phyloP scores from a whole-genome alignment of 129 eudicot species.

The Flaveria linearis region DNA sequence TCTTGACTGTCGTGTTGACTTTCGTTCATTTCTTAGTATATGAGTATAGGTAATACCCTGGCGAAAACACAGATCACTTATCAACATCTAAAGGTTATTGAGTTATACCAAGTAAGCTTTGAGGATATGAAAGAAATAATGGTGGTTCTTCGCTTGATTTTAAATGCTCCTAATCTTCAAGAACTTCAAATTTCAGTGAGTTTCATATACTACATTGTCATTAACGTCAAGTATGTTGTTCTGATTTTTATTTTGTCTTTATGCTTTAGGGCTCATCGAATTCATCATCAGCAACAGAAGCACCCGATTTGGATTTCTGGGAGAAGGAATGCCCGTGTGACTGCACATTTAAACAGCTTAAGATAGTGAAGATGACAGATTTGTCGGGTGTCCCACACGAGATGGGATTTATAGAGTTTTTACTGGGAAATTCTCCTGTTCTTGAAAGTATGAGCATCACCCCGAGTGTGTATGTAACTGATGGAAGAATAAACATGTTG shows the following conservation, averaged over 20 bases:
- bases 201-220: slow-evolving; percentile 6
- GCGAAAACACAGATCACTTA: slow-evolving; percentile 45
- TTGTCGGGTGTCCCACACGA: slow-evolving; percentile 66
- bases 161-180: slow-evolving; percentile 69
- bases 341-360: slow-evolving; percentile 50
- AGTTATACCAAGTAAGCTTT: slow-evolving; percentile 83
- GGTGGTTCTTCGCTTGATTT: slow-evolving; percentile 80
- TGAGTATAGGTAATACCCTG: slow-evolving; percentile 74
- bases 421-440: slow-evolving; percentile 70
- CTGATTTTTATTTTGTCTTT: background rate
- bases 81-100: slow-evolving; percentile 60
- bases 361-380: slow-evolving; percentile 72
- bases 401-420: slow-evolving; percentile 70
- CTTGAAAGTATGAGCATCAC: slow-evolving; percentile 66
- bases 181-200: slow-evolving; percentile 92
- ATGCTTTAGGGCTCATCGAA: slow-evolving; percentile 67
- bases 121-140: slow-evolving; percentile 87
- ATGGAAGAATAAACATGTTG: slow-evolving; percentile 61
- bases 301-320: slow-evolving; percentile 64
- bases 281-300: slow-evolving; percentile 44
- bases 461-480: slow-evolving; percentile 62
- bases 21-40: slow-evolving; percentile 47
- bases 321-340: slow-evolving; percentile 50
- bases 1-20: background rate
- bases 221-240: background rate